Evolutionary conservation across 179 eudicot genomes (phyloP).

Genomic region (Sideroxylon spinosum): DNA sequence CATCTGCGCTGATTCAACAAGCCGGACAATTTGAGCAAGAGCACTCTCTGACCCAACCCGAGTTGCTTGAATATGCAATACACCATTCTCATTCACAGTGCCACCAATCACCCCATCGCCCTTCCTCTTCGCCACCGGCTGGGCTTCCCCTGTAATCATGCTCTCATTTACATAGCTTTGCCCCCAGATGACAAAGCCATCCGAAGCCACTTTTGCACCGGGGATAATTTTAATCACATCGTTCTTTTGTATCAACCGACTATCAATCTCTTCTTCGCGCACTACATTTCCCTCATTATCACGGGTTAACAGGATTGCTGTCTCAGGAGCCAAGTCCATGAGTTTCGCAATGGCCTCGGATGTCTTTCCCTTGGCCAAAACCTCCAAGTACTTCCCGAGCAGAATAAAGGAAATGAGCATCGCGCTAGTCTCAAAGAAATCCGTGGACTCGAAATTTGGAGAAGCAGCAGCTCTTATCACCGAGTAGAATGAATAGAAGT

Average conservation of each 20-base stretch:
- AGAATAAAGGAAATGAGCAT: conserved; percentile 93
- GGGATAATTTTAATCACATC: conserved; percentile 86
- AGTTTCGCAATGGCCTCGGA: conserved; percentile 97
- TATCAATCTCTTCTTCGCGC: conserved; percentile 71
- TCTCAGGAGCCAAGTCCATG: conserved; percentile 81
- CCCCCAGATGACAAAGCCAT: conserved; percentile 86
- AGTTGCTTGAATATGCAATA: conserved; percentile 68
- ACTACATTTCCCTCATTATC: conserved; percentile 54
- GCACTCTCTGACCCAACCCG: conserved; percentile 89
- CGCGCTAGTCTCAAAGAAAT: conserved; percentile 92
- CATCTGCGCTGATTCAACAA: conserved; percentile 96
- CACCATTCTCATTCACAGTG: conserved; percentile 83
- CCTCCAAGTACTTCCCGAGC: conserved; percentile 86
- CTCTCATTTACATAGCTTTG: conserved; percentile 93
- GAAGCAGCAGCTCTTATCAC: conserved; percentile 76
- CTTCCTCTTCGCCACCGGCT: conserved; percentile 68
- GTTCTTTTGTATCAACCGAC: conserved; percentile 72
- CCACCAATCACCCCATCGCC: conserved; percentile 90
- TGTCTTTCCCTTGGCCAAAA: conserved; percentile 89
- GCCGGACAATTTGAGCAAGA: conserved; percentile 81
- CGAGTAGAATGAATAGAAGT: conserved; percentile 79
- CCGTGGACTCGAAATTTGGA: conserved; percentile 51
- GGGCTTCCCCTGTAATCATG: conserved; percentile 92
- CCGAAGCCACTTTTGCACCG: conserved; percentile 85
- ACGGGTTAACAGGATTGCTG: conserved; percentile 56